Evolutionary conservation across 768 basidiomycete species (phyloP).

Genomic region (Lactifluus piperatus): DNA sequence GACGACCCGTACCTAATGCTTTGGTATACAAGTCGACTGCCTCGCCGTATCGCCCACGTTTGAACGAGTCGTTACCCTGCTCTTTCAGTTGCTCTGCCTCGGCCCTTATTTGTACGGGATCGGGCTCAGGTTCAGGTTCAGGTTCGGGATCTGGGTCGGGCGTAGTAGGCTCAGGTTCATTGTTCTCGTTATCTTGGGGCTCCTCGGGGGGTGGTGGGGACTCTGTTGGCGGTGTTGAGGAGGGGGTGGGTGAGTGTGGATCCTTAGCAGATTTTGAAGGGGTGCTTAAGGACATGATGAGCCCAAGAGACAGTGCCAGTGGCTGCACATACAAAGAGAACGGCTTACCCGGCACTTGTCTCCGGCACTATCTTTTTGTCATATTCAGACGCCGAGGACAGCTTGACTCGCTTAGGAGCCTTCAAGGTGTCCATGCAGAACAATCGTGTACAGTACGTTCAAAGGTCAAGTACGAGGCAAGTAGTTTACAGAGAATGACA

Average conservation of each 20-base stretch:
- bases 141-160: not conserved
- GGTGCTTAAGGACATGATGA: slow-evolving; percentile 8
- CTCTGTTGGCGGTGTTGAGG: not conserved
- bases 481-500: not conserved
- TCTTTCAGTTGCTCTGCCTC: slow-evolving; percentile 62
- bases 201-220: not conserved
- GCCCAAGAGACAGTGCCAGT: not conserved
- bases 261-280: not conserved
- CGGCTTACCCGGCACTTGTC: slow-evolving; percentile 4
- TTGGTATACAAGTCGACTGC: slow-evolving; percentile 70
- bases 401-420: not conserved
- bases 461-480: not conserved
- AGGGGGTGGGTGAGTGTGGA: not conserved
- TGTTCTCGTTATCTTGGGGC: not conserved
- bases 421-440: not conserved
- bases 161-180: not conserved
- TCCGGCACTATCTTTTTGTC: not conserved
- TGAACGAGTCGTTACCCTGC: slow-evolving; percentile 68
- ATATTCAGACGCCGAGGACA: not conserved
- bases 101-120: slow-evolving; percentile 30
- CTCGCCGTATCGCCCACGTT: slow-evolving; percentile 49
- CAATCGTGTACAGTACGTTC: not conserved
- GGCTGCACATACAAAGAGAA: not conserved
- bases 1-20: slow-evolving; percentile 52
- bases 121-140: slow-evolving; percentile 12